Conservation (phyloP, 768 basidiomycete genomes). For the Crucibulum laeve region DNA sequence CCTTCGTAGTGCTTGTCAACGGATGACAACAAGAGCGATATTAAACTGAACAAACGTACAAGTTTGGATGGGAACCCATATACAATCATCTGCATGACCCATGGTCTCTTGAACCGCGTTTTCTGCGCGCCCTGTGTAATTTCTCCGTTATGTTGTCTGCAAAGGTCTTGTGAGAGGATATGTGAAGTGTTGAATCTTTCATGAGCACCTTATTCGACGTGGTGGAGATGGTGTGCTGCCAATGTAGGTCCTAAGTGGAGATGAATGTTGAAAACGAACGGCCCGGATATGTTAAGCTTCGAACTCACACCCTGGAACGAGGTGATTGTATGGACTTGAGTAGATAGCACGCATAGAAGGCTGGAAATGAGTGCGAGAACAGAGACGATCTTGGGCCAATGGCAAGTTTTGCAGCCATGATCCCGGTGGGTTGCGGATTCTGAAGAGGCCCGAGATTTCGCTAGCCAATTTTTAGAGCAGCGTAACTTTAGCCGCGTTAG, state of each 20-base stretch:
- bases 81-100: constrained; percentile 85
- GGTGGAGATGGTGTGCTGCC: constrained; percentile 70
- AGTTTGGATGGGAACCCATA: constrained; percentile 77
- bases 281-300: constrained; percentile 2
- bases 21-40: background rate
- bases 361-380: constrained; percentile 43
- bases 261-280: background rate
- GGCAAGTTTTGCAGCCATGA: too few relatives aligned
- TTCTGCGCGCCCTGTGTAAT: constrained; percentile 66
- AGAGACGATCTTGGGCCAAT: too few relatives aligned
- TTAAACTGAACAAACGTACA: constrained; percentile 18
- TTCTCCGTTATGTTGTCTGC: constrained; percentile 80
- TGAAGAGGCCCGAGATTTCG: too few relatives aligned
- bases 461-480: too few relatives aligned
- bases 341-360: constrained; percentile 83
- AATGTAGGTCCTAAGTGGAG: constrained; percentile 58
- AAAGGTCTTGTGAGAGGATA: too few relatives aligned
- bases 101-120: constrained; percentile 58
- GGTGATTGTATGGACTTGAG: constrained; percentile 62
- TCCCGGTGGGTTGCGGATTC: too few relatives aligned
- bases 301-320: constrained; percentile 38
- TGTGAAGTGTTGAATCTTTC: background rate
- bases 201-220: constrained; percentile 51
- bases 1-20: constrained; percentile 25
- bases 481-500: too few relatives aligned